Base-by-base conservation (phyloP, 2,329 filamentous ascomycete genomes). In the Aspergillus sojae region DNA sequence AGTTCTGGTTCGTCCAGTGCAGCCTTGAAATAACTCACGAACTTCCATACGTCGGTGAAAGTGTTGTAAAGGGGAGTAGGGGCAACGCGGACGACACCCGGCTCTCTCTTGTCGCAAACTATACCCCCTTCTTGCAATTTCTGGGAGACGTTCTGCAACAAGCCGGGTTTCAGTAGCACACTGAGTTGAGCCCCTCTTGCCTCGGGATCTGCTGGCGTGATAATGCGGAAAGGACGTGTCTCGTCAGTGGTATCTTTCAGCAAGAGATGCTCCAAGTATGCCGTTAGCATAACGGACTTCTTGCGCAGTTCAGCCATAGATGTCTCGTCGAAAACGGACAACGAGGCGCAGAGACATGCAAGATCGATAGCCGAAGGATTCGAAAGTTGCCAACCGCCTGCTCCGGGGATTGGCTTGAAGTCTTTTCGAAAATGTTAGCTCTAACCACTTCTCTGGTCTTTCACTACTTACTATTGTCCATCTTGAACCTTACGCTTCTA, bases 11-110 rank as follows among this genome's bases (percentile, higher is more conserved):
- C 60, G 30, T 65, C 59, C 63, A 77, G 58, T 16, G 76, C 74
- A n/a, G 66, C 67, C 65, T 72, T 76, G 53, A 78, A 72, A 26
- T 72, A 68, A 58, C 74, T 62, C 36, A 77, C 75, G 73, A 91
- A 92, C 6, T 71, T 74, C 78, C 78, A 87, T 3, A 93, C 88
- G 73, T 96, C 93, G 64, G 84, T 84, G 74, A 91, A 96, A 1
- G 85, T 88, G 73, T 94, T 94, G 77, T 96, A 96, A 67, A 96
- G 77, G 4, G 93, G 92, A 55, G 90, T 89, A 1, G 93, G 93
- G 1, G 93, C 92, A 0, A 95, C 88, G 3, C 93, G 83, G 41
- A 97, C 89, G 21, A 96, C 93, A 73, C 92, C 89, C 1, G 93
- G 93, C 77, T 91, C 91, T 62, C 93, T 83, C 84, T 94, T 91